Conservation (phyloP, 805 yeast genomes). For the Geotrichum ghanense region DNA sequence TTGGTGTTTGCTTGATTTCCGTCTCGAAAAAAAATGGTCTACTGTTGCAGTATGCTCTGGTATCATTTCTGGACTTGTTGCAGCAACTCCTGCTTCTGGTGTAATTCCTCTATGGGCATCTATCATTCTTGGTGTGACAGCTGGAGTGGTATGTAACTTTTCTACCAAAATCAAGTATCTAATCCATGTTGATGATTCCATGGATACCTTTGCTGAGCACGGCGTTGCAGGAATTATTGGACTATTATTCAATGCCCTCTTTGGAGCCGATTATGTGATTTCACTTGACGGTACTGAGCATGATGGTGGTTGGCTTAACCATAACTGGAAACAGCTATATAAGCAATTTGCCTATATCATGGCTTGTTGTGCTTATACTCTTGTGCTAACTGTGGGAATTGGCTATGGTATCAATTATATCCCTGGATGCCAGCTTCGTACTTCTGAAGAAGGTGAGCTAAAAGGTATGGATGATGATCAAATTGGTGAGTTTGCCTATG, state of each 20-base stretch:
- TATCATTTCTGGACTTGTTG: slow-evolving; percentile 87
- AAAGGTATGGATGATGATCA: slow-evolving; percentile 92
- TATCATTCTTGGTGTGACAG: slow-evolving; percentile 64
- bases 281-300: slow-evolving; percentile 88
- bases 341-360: slow-evolving; percentile 75
- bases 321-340: slow-evolving; percentile 84
- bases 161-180: slow-evolving; percentile 79
- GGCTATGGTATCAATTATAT: slow-evolving; percentile 63
- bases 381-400: slow-evolving; percentile 64
- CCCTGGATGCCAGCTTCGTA: slow-evolving; percentile 75
- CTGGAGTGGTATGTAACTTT: slow-evolving; percentile 82
- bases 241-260: slow-evolving; percentile 74
- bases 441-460: slow-evolving; percentile 75
- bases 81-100: slow-evolving; percentile 94
- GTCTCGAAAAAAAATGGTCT: slow-evolving; percentile 84
- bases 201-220: slow-evolving; percentile 97
- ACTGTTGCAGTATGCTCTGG: slow-evolving; percentile 95
- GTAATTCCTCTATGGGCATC: slow-evolving; percentile 87
- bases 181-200: slow-evolving; percentile 75
- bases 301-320: slow-evolving; percentile 85
- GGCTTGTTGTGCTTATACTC: slow-evolving; percentile 66
- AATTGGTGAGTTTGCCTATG: slow-evolving; percentile 98
- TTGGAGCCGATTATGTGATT: slow-evolving; percentile 78
- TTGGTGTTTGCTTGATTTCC: slow-evolving; percentile 84
- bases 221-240: slow-evolving; percentile 94